A percentile compares a stretch with the other conserved stretches of the same genome.
These are phyloP conservation scores for Pyracantha coccinea DNA, from an alignment of 331 rosid species.

Conservation along the genomic window DNA sequence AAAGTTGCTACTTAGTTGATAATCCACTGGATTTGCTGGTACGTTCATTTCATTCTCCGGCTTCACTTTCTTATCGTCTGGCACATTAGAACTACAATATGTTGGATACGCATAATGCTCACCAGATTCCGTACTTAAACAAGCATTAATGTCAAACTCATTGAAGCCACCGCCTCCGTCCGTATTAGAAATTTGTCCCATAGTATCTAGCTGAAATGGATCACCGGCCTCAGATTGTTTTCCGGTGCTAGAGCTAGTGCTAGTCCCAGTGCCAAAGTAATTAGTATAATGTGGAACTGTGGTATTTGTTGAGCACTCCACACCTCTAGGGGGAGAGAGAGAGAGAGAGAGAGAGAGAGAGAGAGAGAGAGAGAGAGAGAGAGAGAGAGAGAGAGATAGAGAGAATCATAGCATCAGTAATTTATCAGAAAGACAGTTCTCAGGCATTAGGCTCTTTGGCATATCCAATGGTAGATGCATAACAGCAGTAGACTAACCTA, in stretches of 20 bases:
- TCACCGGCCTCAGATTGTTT: conserved; percentile 37
- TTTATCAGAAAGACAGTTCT: background rate
- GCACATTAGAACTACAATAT: background rate
- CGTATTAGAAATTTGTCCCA: conserved; percentile 25
- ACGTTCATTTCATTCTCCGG: conserved; percentile 19
- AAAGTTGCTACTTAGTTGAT: conserved; percentile 38
- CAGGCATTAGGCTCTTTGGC: background rate
- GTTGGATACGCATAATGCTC: conserved; percentile 50
- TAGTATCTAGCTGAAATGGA: conserved; percentile 32
- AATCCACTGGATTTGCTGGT: conserved; percentile 36
- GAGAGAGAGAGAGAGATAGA: conserved; percentile 11
- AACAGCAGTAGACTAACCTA: conserved; percentile 33
- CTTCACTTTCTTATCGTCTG: conserved; percentile 28
- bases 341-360: too few relatives aligned
- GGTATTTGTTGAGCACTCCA: conserved; percentile 41
- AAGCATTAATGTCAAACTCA: conserved; percentile 40
- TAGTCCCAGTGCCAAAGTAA: conserved; percentile 22
- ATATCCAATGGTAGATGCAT: background rate
- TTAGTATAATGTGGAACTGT: conserved; percentile 42
- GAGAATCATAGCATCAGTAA: background rate
- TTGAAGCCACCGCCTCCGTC: conserved; percentile 33
- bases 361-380: conserved; percentile 12
- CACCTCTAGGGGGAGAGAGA: too few relatives aligned
- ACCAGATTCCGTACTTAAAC: conserved; percentile 38
- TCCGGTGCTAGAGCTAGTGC: conserved; percentile 20